Evolutionary conservation across 2,329 filamentous ascomycete species (phyloP).

Genomic region (Chrysosphaeria jannelii): DNA sequence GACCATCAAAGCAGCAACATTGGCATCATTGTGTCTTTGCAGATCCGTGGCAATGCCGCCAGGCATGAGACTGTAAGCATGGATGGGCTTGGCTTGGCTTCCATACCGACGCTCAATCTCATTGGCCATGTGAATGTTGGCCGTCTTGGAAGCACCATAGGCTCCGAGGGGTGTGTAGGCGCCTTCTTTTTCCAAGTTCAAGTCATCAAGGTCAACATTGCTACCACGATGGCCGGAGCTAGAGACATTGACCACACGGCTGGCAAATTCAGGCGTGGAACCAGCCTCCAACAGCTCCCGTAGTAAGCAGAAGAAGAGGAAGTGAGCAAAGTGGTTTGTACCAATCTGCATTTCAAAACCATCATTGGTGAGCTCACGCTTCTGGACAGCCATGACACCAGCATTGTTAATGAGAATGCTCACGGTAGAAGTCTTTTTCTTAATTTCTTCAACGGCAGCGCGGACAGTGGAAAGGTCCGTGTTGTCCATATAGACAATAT

Average conservation of each 20-base stretch:
- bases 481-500: conserved; percentile 9
- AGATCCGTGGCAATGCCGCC: conserved; percentile 12
- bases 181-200: conserved; percentile 9
- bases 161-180: conserved; percentile 9
- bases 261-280: conserved; percentile 11
- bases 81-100: conserved; percentile 8
- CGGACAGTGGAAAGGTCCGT: conserved; percentile 9
- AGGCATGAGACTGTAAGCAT: conserved; percentile 13
- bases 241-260: conserved; percentile 15
- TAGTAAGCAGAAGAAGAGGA: conserved; percentile 19
- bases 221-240: conserved; percentile 11
- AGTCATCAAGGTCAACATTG: conserved; percentile 10
- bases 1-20: conserved; percentile 4
- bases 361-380: conserved; percentile 10
- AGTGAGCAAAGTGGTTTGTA: conserved; percentile 20
- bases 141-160: conserved; percentile 15
- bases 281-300: conserved; percentile 12
- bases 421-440: conserved; percentile 4
- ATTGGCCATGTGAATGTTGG: conserved; percentile 17
- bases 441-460: conserved; percentile 8
- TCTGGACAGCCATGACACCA: conserved; percentile 13
- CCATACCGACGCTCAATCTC: conserved; percentile 16
- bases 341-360: conserved; percentile 20
- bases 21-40: conserved; percentile 6
- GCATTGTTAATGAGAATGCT: conserved; percentile 13